A percentile compares a stretch with the other conserved stretches of the same genome.
phyloP scores from a whole-genome alignment of 75 land plant genomes.

The Picea sitchensis region DNA sequence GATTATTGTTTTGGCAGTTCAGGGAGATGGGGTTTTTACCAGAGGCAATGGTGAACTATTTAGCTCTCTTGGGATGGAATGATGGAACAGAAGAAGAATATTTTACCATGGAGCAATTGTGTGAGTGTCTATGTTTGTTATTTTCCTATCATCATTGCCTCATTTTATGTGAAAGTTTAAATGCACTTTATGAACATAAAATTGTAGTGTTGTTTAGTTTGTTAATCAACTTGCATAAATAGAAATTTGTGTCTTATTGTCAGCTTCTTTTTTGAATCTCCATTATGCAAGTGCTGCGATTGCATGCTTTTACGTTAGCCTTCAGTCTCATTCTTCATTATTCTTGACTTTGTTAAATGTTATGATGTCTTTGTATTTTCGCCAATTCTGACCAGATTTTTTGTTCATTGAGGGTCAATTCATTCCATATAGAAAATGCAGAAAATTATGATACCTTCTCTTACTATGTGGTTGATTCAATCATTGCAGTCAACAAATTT shows the following conservation, averaged over 20 bases:
- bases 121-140: slow-evolving; percentile 41
- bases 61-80: slow-evolving; percentile 97
- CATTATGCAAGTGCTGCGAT: not conserved
- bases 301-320: not conserved
- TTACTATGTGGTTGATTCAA: slow-evolving; percentile 9
- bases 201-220: not conserved
- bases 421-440: not conserved
- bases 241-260: not conserved
- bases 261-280: not conserved
- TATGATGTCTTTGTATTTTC: not conserved
- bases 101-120: slow-evolving; percentile 75
- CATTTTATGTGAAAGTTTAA: not conserved
- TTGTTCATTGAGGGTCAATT: not conserved
- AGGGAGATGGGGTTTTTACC: slow-evolving; percentile 94
- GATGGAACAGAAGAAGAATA: slow-evolving; percentile 98
- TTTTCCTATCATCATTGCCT: not conserved
- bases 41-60: slow-evolving; percentile 89
- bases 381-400: not conserved
- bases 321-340: not conserved
- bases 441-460: not conserved
- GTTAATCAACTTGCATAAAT: not conserved
- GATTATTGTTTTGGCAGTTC: slow-evolving; percentile 51
- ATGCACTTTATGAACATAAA: not conserved
- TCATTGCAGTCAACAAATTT: slow-evolving; percentile 77
- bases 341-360: slow-evolving; percentile 1